phyloP scores from a whole-genome alignment of 768 basidiomycete species.

The Lactarius evosmus region DNA sequence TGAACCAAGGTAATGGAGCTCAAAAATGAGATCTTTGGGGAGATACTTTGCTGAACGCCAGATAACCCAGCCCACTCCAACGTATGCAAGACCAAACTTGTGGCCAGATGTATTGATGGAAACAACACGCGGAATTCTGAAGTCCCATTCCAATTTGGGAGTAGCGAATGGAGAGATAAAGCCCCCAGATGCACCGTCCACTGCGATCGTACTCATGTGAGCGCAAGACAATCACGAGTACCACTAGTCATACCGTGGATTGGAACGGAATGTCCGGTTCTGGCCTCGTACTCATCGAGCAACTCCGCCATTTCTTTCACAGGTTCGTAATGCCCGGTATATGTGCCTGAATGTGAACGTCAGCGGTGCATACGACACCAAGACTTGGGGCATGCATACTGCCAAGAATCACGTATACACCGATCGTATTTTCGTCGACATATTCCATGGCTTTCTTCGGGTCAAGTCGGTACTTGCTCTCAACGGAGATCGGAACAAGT shows the following conservation, averaged over 20 bases:
- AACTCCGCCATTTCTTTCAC: slow-evolving; percentile 83
- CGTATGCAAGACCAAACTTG: slow-evolving; percentile 56
- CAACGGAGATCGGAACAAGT: slow-evolving; percentile 60
- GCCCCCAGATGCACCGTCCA: slow-evolving; percentile 59
- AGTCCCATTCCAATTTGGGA: slow-evolving; percentile 57
- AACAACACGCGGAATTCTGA: slow-evolving; percentile 55
- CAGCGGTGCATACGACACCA: slow-evolving; percentile 2
- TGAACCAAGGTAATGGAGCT: slow-evolving; percentile 48
- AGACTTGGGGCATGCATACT: slow-evolving; percentile 35
- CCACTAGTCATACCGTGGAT: slow-evolving; percentile 36
- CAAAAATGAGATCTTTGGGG: slow-evolving; percentile 70
- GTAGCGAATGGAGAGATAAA: slow-evolving; percentile 62
- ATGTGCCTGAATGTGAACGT: slow-evolving; percentile 35
- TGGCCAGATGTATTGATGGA: slow-evolving; percentile 59
- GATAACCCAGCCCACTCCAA: slow-evolving; percentile 63
- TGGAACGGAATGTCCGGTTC: slow-evolving; percentile 44
- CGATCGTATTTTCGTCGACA: slow-evolving; percentile 71
- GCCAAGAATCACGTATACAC: slow-evolving; percentile 58
- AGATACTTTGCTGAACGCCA: slow-evolving; percentile 56
- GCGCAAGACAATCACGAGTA: neutral
- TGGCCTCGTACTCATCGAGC: slow-evolving; percentile 53
- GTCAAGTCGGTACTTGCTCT: slow-evolving; percentile 75
- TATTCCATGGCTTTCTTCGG: slow-evolving; percentile 60
- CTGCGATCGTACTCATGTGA: slow-evolving; percentile 32
- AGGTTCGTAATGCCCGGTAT: slow-evolving; percentile 65